A percentile compares a stretch with the other conserved stretches of the same genome.
phyloP scores from a whole-genome alignment of 148 eudicot genomes.

The Silene uniflora region DNA sequence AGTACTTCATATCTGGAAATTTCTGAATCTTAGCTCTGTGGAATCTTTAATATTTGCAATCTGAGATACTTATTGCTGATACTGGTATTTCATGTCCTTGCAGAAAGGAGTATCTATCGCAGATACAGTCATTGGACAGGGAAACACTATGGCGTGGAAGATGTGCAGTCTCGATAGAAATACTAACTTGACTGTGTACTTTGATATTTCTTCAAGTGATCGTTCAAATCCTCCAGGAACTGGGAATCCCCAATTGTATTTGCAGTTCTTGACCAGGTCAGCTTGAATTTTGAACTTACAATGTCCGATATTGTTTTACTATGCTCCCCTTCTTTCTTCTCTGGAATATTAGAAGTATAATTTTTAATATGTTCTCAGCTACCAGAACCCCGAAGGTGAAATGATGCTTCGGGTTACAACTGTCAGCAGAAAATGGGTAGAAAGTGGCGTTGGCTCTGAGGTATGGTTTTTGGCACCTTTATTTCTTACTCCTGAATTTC shows the following conservation, averaged over 20 bases:
- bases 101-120: slow-evolving; percentile 96
- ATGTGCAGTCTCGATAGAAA: slow-evolving; percentile 77
- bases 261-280: slow-evolving; percentile 84
- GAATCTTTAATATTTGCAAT: neutral
- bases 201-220: slow-evolving; percentile 84
- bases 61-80: slow-evolving; percentile 1
- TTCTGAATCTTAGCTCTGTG: neutral
- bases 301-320: neutral
- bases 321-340: too few species aligned
- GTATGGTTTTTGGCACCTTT: slow-evolving; percentile 29
- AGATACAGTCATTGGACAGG: slow-evolving; percentile 80
- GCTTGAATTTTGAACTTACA: neutral
- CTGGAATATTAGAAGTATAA: neutral
- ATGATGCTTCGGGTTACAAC: slow-evolving; percentile 73
- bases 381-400: slow-evolving; percentile 70
- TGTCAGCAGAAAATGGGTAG: slow-evolving; percentile 78
- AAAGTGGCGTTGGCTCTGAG: slow-evolving; percentile 66
- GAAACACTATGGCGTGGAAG: slow-evolving; percentile 89
- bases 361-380: slow-evolving; percentile 42
- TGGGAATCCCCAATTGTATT: slow-evolving; percentile 54
- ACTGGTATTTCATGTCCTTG: slow-evolving; percentile 21
- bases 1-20: neutral
- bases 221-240: slow-evolving; percentile 66
- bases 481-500: neutral
- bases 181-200: slow-evolving; percentile 81